Evolutionary conservation across 129 eudicot species (phyloP), one percentile per base, ranked within the genome.

Genomic region (Solidago caesia): DNA sequence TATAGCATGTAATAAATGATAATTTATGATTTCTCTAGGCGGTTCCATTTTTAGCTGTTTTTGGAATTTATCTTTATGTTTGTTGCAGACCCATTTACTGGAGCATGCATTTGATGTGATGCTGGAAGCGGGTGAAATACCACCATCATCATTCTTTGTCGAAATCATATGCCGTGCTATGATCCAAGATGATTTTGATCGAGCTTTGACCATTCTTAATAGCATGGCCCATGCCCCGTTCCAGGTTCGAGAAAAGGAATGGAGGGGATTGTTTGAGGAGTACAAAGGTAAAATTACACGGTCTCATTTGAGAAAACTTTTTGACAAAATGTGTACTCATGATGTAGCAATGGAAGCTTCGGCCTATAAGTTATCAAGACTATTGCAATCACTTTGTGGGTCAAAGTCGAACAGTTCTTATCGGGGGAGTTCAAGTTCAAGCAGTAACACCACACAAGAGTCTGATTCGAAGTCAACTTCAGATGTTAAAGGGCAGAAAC

Each of bases 71-170:
- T 82, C 27, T 82, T 58, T 43, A 76, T 77, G 15, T 68, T 67
- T 55, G 65, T 83, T 66, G 75, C 90, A 93, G 98, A 74, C 87
- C 74, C 85, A 85, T 87, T 74, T 93, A 75, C 77, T 93, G 82
- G 96, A 93, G 73, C 97, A 93, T 85, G 96, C 98, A n/a, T 88
- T 93, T 87, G 89, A 86, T 59, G 66, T 85, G 4, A 83, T 85
- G 67, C 76, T 93, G 75, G 93, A 88, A 77, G 92, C 89, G 14
- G 97, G 97, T 65, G 96, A 90, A 77, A 83, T 93, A 74, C 98
- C 98, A 15, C 82, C 80, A 58, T 62, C 82, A 25, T 80, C 87
- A 9, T 76, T 88, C 76, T 93, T 93, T 74, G 81, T 77, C 15
- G 98, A 93, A 82, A 88, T 93, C 83, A 74, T 84, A 52, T 88